phyloP scores from a whole-genome alignment of 1,284 basidiomycete genomes.

The Cutaneotrichosporon spelunceum region DNA sequence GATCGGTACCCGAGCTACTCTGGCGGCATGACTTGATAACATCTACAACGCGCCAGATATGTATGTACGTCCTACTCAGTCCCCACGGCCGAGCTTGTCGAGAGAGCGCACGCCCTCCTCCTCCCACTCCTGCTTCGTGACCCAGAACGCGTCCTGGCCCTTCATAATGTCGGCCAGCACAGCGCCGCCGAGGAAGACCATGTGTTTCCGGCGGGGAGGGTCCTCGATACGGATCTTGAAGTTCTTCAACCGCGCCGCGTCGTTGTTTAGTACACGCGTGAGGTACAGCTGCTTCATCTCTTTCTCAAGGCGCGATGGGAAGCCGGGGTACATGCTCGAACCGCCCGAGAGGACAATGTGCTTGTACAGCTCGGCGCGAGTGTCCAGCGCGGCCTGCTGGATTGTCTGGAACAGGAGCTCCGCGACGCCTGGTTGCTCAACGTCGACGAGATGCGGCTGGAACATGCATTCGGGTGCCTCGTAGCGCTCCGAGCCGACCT shows the following conservation, averaged over 20 bases:
- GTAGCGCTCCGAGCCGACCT: constrained; percentile 98
- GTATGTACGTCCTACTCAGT: constrained; percentile 25
- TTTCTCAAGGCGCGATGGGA: constrained; percentile 94
- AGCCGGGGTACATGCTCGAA: constrained; percentile 96
- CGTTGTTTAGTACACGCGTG: constrained; percentile 78
- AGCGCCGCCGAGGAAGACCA: constrained; percentile 98
- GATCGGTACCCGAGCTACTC: background rate
- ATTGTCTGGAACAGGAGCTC: constrained; percentile 98
- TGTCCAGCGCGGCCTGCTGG: constrained; percentile 85
- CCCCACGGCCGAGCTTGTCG: constrained; percentile 66
- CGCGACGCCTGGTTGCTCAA: constrained; percentile 95
- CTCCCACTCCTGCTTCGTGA: constrained; percentile 86
- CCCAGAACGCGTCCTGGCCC: constrained; percentile 89
- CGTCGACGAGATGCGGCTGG: constrained; percentile 95
- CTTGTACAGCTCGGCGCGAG: constrained; percentile 90
- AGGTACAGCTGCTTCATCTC: constrained; percentile 99
- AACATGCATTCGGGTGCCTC: constrained; percentile 99
- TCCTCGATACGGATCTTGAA: constrained; percentile 99
- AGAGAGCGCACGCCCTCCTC: constrained; percentile 77
- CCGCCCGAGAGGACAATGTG: constrained; percentile 97
- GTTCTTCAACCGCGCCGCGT: constrained; percentile 84
- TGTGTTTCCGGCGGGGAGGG: constrained; percentile 94
- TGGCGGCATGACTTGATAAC: constrained; percentile 9
- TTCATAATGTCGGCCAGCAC: constrained; percentile 99
- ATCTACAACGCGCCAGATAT: constrained; percentile 9